Evolutionary conservation across 2,329 filamentous ascomycete genomes (phyloP), one percentile per base, ranked within the genome.

Genomic region (Cadophora sp.): DNA sequence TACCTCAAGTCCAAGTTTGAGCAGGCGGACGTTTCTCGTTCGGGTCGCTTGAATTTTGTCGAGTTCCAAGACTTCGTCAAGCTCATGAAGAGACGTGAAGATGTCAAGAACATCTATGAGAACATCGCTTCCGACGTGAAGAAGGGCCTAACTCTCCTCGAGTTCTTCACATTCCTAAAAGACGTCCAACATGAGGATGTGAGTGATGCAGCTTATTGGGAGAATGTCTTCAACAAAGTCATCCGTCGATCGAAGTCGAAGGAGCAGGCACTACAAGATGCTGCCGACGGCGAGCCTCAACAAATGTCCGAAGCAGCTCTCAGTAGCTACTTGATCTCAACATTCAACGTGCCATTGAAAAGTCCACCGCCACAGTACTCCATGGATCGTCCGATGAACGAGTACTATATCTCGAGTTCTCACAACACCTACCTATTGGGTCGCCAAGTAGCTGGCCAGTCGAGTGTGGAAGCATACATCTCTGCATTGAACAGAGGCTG

Each of bases 401-500:
- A 98, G 78, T 99, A 99, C 80, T 97, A 94, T 83, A 96, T 99
- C 73, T 98, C 95, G 1, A 97, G 94, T 82, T 98, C 96, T 1
- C 96, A 99, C 84, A 99, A 99, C 80, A 99, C 96, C 0, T 99
- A 99, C 76, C 89, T 99, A 0, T 85, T 97, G 4, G 96, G 96
- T 16, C 90, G 94, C 64, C 96, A 99, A 79, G 90, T 98, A 1
- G 91, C 90, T 12, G 95, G 95, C 31, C 88, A 92, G 55, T 97
- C 96, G 1, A 98, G 94, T 77, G 92, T 97, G 1, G 96, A 99
- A 79, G 94, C 94, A 53, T 99, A 99, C 81, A 97, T 98, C 74
- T 89, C 90, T 9, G 93, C 94, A 3, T 86, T 99, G 7, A 90
- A 92, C 71, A 91, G 92, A 69, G 94, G 94, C 9, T 99, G 96